Conservation (phyloP, 179 eudicot genomes). For the Beta lomatogona region DNA sequence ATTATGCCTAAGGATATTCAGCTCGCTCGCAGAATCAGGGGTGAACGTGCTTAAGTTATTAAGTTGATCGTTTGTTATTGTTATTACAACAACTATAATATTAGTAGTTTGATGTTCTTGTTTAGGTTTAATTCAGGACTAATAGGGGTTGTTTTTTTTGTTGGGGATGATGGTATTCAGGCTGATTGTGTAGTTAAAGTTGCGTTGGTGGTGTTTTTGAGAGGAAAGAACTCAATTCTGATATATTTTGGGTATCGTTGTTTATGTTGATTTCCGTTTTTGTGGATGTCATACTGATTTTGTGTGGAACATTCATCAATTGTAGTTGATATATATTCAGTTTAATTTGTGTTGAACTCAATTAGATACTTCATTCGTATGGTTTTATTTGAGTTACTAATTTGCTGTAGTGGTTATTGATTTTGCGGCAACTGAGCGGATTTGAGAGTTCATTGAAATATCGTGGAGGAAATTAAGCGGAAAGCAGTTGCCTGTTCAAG, state of each 20-base stretch:
- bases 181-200: conserved; percentile 31
- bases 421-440: no score
- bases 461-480: no score
- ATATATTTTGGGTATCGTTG: neutral
- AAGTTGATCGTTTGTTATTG: conserved; percentile 1
- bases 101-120: conserved; percentile 8
- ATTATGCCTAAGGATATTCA: conserved; percentile 97
- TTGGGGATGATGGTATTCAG: conserved; percentile 25
- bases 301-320: conserved; percentile 36
- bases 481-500: no score
- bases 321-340: conserved; percentile 29
- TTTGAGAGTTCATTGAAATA: no score
- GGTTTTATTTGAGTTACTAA: neutral
- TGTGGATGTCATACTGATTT: conserved; percentile 31
- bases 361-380: neutral
- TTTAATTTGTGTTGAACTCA: neutral
- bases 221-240: neutral
- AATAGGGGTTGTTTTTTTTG: conserved; percentile 17
- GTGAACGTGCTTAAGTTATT: conserved; percentile 76
- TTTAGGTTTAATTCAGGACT: conserved; percentile 7
- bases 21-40: conserved; percentile 94
- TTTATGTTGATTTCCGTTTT: conserved; percentile 13
- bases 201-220: conserved; percentile 22
- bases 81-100: conserved; percentile 13
- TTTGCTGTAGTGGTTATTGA: no score